phyloP scores from a whole-genome alignment of 805 yeast genomes.

The Candida chauliodis region DNA sequence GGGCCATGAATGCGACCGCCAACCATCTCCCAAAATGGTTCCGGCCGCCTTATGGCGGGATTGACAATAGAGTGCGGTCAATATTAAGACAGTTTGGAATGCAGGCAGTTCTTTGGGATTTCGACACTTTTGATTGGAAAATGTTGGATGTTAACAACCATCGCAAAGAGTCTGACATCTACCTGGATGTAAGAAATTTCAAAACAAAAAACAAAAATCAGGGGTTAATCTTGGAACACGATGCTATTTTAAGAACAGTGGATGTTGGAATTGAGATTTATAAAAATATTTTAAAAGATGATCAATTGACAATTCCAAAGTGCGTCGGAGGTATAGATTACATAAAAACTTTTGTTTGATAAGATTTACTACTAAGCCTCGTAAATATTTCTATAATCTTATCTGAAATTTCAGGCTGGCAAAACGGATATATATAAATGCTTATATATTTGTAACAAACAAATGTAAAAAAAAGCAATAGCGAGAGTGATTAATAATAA shows the following conservation, averaged over 20 bases:
- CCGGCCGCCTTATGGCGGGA: constrained; percentile 95
- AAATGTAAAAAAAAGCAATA: too few species aligned
- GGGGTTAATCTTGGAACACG: constrained; percentile 88
- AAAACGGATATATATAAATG: too few species aligned
- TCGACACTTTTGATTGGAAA: constrained; percentile 90
- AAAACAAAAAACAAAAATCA: constrained; percentile 18
- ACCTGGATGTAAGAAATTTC: constrained; percentile 57
- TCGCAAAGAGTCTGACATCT: constrained; percentile 48
- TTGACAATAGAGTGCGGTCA: constrained; percentile 79
- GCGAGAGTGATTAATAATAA: too few species aligned
- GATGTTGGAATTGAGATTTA: constrained; percentile 60
- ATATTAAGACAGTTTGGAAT: constrained; percentile 82
- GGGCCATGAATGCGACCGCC: constrained; percentile 97
- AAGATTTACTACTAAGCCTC: too few species aligned
- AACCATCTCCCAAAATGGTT: constrained; percentile 86
- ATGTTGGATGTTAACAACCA: constrained; percentile 41
- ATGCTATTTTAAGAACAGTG: constrained; percentile 64
- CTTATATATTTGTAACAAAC: too few species aligned
- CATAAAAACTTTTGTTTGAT: constrained; percentile 34
- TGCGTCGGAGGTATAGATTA: constrained; percentile 70
- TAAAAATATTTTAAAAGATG: constrained; percentile 47
- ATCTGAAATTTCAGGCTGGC: too few species aligned
- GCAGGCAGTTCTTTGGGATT: constrained; percentile 87
- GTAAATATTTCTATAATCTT: too few species aligned
- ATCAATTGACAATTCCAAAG: constrained; percentile 74